Base-by-base conservation (phyloP, 331 rosid species). In the Pyrus hybrid region DNA sequence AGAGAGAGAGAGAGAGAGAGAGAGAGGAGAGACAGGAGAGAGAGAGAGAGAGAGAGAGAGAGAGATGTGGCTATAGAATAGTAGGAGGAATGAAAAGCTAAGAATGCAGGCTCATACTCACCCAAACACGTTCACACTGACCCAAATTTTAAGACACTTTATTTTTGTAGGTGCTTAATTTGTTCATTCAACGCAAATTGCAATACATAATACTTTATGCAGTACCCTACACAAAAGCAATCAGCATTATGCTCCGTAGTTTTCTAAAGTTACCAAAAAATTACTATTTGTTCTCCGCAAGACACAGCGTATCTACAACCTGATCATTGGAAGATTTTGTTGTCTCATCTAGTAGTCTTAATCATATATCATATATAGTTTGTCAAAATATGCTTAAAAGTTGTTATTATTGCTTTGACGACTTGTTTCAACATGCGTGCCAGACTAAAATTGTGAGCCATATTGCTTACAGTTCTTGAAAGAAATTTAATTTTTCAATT, bases 111-210 rank as follows among this genome's bases (percentile, higher is more conserved):
- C 45, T 37, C 13, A 3, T 37, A 37, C 45, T 37, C 13, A 37
- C 43, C 2, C 13, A 37, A 37, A 37, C 13, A 37, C 45, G 0
- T 37, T 21, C 30, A 21, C 30, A 5, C 2, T 0, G 64, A 13
- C 6, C 26, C 16, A 12, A 60, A 22, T 13, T 25, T 21, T 13
- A 25, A 17, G 57, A 51, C 20, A 51, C 9, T 17, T 51, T 51
- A 37, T 17, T 51, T 51, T 17, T 51, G 57, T 51, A 51, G 21
- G 57, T 51, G 57, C 57, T 17, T 28, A 7, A 63, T 74, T 79
- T 70, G 78, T 79, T 86, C 74, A 81, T 77, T 63, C 80, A 54
- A 51, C 9, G n/a, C 57, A 51, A 51, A 49, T 49, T 49, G 56
- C 56, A 49, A 51, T 17, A 51, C 57, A 51, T 17, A 37, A 37